Conservation (phyloP, 371 early-diverging fungal genomes). For the Mortierella sp. region DNA sequence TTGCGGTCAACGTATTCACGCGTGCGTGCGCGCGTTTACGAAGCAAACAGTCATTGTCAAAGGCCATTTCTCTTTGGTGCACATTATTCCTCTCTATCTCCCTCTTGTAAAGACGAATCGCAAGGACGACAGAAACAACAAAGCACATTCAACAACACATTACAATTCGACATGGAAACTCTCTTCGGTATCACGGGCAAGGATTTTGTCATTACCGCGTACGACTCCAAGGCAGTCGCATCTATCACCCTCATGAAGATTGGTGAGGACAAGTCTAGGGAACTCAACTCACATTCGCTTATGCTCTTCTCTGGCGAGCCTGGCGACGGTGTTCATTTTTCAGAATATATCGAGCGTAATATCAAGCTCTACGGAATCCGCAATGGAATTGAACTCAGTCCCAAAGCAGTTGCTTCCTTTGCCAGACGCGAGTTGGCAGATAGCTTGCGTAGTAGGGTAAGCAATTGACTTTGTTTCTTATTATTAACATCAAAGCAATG, state of each 20-base stretch:
- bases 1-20: no score
- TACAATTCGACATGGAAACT: constrained; percentile 81
- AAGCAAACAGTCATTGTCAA: no score
- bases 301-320: constrained; percentile 93
- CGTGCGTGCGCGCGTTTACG: no score
- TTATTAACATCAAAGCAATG: not conserved
- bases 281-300: constrained; percentile 83
- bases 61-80: no score
- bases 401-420: constrained; percentile 87
- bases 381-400: constrained; percentile 85
- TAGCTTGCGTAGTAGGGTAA: constrained; percentile 89
- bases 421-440: constrained; percentile 90
- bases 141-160: not conserved
- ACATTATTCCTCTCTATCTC: constrained; percentile 4
- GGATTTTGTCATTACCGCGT: constrained; percentile 92
- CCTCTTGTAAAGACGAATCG: constrained; percentile 1
- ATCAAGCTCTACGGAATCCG: constrained; percentile 89
- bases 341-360: constrained; percentile 96
- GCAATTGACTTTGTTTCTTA: constrained; percentile 9
- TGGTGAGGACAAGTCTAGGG: constrained; percentile 90
- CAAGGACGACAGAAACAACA: not conserved
- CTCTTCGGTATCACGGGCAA: constrained; percentile 95
- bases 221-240: constrained; percentile 84
- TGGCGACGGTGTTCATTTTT: constrained; percentile 96
- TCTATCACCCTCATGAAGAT: constrained; percentile 95